phyloP scores from a whole-genome alignment of 352 stramenopile species.

The Globisporangium nunn region DNA sequence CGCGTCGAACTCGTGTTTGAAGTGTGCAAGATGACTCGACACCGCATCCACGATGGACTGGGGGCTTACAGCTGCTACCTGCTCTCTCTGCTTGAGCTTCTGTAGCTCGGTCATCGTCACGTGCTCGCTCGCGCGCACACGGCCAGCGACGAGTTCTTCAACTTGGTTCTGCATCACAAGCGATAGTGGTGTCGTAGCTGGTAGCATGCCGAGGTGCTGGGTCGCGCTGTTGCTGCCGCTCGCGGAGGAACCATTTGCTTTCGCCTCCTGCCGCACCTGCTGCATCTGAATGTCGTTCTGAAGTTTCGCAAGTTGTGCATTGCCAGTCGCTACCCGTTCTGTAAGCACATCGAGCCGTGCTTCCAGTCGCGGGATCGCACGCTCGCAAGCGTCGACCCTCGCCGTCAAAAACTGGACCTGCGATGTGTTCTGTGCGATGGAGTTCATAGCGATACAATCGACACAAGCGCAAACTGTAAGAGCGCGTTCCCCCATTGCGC shows the following conservation, averaged over 20 bases:
- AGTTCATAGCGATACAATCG: background rate
- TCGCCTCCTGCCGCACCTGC: slow-evolving; percentile 20
- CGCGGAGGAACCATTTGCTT: slow-evolving; percentile 5
- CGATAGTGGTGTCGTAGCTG: slow-evolving; percentile 22
- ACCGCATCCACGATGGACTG: slow-evolving; percentile 49
- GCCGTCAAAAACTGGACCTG: slow-evolving; percentile 45
- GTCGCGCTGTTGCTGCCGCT: slow-evolving; percentile 4
- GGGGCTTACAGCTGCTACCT: slow-evolving; percentile 11
- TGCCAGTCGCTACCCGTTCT: slow-evolving; percentile 37
- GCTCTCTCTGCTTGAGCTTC: slow-evolving; percentile 18
- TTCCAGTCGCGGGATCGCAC: slow-evolving; percentile 51
- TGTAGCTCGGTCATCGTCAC: slow-evolving; percentile 24
- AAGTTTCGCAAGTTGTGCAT: slow-evolving; percentile 8
- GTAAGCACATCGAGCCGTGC: slow-evolving; percentile 51
- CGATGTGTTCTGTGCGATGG: slow-evolving; percentile 21
- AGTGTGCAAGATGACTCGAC: slow-evolving; percentile 45
- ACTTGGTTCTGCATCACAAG: slow-evolving; percentile 43
- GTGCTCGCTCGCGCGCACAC: slow-evolving; percentile 28
- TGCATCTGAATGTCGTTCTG: slow-evolving; percentile 18
- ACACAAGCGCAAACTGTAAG: slow-evolving; percentile 3
- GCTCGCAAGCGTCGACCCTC: slow-evolving; percentile 56
- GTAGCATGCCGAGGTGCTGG: slow-evolving; percentile 5
- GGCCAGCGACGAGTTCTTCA: slow-evolving; percentile 30
- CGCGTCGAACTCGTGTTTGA: slow-evolving; percentile 52
- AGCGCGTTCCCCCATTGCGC: background rate